Evolutionary conservation across 805 yeast genomes (phyloP), one percentile per base, ranked within the genome.

Genomic region (Ogataea paradorogensis): DNA sequence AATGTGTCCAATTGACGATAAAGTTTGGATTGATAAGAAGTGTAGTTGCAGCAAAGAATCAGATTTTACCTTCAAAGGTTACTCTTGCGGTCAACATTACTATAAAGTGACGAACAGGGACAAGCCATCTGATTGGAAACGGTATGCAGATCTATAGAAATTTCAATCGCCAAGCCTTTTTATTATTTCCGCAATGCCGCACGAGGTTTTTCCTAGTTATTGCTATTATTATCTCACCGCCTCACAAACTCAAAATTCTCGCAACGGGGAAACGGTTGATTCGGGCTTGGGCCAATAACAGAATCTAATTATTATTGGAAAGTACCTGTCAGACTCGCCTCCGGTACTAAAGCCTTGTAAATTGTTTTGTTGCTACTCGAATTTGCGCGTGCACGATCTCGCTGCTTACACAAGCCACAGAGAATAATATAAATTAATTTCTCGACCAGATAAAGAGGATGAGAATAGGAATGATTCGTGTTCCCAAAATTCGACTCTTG

Each of bases 1-100:
- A 10, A 70, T 68, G 63, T 71, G 76, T 53, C 75, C 76, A 3
- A 52, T 55, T 33, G 63, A 64, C 33, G 52, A 56, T 30, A 38
- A 49, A 1, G 41, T 57, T 18, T 54, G 63, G 36, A 13, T 48
- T 9, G 27, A 47, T 4, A 58, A 62, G 30, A 55, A 50, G 37
- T 71, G 76, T 46, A 34, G 46, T 24, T 71, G 76, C 58, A 53
- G 65, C 42, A 69, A 66, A 23, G 50, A 59, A 2, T 39, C 44
- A 10, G 75, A 71, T 47, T 68, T 70, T 49, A 62, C 65, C 8
- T 62, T 62, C 46, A 55, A 58, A 16, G 66, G 62, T 4, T 63
- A 60, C 35, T 56, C 65, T 7, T 65, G 69, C 48, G 69, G 68
- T 26, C 48, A 48, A 9, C 50, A 53, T 27, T 62, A 59, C 33